Conservation (phyloP, 768 basidiomycete species). For the Trametes cingulata region DNA sequence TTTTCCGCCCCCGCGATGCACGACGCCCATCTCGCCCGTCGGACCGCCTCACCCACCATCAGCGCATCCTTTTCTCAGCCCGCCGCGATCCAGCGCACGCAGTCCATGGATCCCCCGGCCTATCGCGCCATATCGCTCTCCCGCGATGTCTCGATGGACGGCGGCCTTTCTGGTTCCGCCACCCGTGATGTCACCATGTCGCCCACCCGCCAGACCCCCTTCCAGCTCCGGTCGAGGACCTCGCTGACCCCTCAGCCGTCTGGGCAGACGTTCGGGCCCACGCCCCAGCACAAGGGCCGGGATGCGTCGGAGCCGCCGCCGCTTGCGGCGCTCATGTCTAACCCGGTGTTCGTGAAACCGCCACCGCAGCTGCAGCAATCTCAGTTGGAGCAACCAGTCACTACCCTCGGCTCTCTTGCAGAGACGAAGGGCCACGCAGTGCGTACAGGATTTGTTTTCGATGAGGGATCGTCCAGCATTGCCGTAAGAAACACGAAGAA, state of each 20-base stretch:
- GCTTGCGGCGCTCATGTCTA: slow-evolving; percentile 56
- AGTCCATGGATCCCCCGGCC: slow-evolving; percentile 66
- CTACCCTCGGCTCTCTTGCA: slow-evolving; percentile 31
- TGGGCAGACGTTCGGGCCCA: slow-evolving; percentile 44
- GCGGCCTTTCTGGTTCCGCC: slow-evolving; percentile 31
- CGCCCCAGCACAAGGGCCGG: slow-evolving; percentile 42
- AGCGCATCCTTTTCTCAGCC: slow-evolving; percentile 10
- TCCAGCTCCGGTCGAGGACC: slow-evolving; percentile 60
- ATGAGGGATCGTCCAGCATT: not conserved
- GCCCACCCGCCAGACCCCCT: slow-evolving; percentile 42
- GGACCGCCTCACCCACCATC: slow-evolving; percentile 24
- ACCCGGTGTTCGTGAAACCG: slow-evolving; percentile 70
- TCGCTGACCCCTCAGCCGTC: slow-evolving; percentile 72
- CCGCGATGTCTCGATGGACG: slow-evolving; percentile 47
- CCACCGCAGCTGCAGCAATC: slow-evolving; percentile 37
- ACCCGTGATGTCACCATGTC: slow-evolving; percentile 49
- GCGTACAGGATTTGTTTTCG: not conserved
- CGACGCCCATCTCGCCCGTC: slow-evolving; percentile 9
- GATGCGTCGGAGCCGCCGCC: slow-evolving; percentile 73
- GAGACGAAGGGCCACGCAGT: slow-evolving; percentile 20
- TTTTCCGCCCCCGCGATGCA: slow-evolving; percentile 12
- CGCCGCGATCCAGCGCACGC: slow-evolving; percentile 49
- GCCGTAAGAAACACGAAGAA: not conserved
- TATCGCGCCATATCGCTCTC: slow-evolving; percentile 37
- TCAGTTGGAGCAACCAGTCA: slow-evolving; percentile 13